Conservation (phyloP, 805 yeast species). For the Dipodascopsis tothii region DNA sequence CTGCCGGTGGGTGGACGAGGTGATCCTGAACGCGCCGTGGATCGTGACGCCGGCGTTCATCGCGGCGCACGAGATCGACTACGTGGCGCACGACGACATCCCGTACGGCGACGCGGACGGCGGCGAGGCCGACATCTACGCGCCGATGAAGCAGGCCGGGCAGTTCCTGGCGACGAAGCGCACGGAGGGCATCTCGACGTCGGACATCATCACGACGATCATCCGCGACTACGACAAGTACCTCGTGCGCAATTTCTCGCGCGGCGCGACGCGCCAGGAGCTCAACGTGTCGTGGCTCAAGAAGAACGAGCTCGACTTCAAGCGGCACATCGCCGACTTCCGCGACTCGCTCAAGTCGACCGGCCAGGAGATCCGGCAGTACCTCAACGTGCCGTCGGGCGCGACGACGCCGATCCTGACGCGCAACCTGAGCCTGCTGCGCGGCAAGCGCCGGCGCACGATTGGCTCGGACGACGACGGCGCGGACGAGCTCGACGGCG, state of each 20-base stretch:
- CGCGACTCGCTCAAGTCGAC: conserved; percentile 69
- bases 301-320: conserved; percentile 90
- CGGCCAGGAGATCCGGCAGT: conserved; percentile 76
- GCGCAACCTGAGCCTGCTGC: conserved; percentile 2
- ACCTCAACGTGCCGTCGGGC: conserved; percentile 40
- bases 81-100: conserved; percentile 94
- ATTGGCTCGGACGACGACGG: conserved; percentile 18
- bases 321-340: conserved; percentile 82
- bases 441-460: conserved; percentile 1
- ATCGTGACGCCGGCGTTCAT: conserved; percentile 77
- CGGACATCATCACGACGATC: conserved; percentile 90
- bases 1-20: conserved; percentile 97
- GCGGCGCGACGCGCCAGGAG: conserved; percentile 96
- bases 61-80: conserved; percentile 74
- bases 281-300: conserved; percentile 95
- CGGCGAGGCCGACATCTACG: conserved; percentile 84
- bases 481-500: conserved; percentile 26
- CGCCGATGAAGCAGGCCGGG: conserved; percentile 83
- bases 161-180: conserved; percentile 91
- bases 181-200: conserved; percentile 92
- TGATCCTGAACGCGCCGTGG: conserved; percentile 93
- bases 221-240: conserved; percentile 95
- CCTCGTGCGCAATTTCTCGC: conserved; percentile 90
- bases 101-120: conserved; percentile 83
- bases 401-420: conserved; percentile 7